These are phyloP conservation scores for Candida gigantensis DNA, from an alignment of 1,139 yeast genomes.

Conservation along the genomic window DNA sequence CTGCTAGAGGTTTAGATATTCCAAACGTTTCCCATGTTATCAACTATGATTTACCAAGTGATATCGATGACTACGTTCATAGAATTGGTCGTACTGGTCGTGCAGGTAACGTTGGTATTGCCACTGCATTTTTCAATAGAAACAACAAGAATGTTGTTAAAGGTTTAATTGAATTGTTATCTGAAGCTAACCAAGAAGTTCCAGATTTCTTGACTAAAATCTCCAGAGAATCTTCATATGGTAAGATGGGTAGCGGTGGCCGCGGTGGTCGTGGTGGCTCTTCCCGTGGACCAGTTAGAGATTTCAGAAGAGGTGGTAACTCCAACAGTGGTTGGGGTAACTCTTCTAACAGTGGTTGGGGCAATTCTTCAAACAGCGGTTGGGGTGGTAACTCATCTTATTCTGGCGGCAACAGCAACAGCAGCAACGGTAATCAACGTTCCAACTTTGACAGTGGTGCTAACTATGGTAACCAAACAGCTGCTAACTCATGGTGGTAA, in stretches of 20 bases:
- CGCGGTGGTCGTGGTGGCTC: slow-evolving; percentile 52
- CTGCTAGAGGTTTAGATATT: slow-evolving; percentile 99
- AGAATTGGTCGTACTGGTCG: slow-evolving; percentile 99
- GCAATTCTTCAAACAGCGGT: slow-evolving; percentile 32
- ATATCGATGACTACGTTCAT: slow-evolving; percentile 97
- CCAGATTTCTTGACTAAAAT: slow-evolving; percentile 84
- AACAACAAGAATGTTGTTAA: slow-evolving; percentile 87
- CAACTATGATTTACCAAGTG: slow-evolving; percentile 95
- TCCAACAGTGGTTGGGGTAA: slow-evolving; percentile 25
- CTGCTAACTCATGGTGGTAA: slow-evolving; percentile 46
- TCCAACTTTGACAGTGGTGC: slow-evolving; percentile 15
- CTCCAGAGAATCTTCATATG: slow-evolving; percentile 73
- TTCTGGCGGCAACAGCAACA: background rate
- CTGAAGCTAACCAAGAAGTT: slow-evolving; percentile 97
- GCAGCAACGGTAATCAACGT: slow-evolving; percentile 11
- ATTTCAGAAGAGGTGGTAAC: slow-evolving; percentile 54
- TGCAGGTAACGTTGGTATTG: slow-evolving; percentile 98
- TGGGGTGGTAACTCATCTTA: slow-evolving; percentile 16
- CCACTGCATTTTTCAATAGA: slow-evolving; percentile 98
- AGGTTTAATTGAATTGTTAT: slow-evolving; percentile 81
- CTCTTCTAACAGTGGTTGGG: slow-evolving; percentile 19
- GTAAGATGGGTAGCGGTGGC: slow-evolving; percentile 52
- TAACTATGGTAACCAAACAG: slow-evolving; percentile 16
- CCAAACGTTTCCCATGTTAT: slow-evolving; percentile 98
- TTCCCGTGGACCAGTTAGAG: slow-evolving; percentile 53